Evolutionary conservation across 148 eudicot species (phyloP).

Genomic region (Nepenthes gracilis): DNA sequence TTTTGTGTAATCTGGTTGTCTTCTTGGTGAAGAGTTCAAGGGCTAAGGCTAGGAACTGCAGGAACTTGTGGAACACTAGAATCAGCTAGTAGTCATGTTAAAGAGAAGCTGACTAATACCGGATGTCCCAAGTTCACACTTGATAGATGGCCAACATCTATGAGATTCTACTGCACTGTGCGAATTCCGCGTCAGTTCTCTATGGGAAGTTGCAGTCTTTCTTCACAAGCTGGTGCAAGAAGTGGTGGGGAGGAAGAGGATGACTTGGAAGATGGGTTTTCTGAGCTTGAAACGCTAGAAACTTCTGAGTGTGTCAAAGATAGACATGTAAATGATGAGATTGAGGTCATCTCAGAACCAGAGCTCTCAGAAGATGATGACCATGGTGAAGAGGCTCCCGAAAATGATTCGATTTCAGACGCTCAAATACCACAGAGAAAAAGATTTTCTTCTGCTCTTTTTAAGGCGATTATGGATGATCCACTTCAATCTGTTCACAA

Average conservation of each 20-base stretch:
- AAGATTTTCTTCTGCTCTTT: slow-evolving; percentile 15
- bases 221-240: slow-evolving; percentile 10
- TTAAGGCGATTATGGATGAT: slow-evolving; percentile 26
- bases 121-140: background rate
- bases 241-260: slow-evolving; percentile 7
- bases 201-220: slow-evolving; percentile 4
- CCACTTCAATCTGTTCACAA: slow-evolving; percentile 19
- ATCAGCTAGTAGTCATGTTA: background rate
- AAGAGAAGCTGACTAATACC: background rate
- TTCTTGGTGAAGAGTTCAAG: background rate
- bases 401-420: slow-evolving; percentile 28
- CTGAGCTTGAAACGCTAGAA: slow-evolving; percentile 60
- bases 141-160: background rate
- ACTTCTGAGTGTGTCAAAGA: slow-evolving; percentile 11
- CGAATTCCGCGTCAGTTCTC: slow-evolving; percentile 1
- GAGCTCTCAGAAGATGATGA: slow-evolving; percentile 35
- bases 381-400: slow-evolving; percentile 23
- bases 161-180: slow-evolving; percentile 1
- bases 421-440: slow-evolving; percentile 13
- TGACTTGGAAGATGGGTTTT: slow-evolving; percentile 76
- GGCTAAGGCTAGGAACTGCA: slow-evolving; percentile 6
- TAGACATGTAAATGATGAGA: slow-evolving; percentile 14
- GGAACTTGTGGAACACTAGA: slow-evolving; percentile 7
- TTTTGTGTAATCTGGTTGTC: too few species aligned
- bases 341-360: slow-evolving; percentile 22